Percentiles rank a stretch among this genome's conserved stretches.
phyloP scores from a whole-genome alignment of 495 filamentous ascomycete species.

The Lineolata rhizophorae region DNA sequence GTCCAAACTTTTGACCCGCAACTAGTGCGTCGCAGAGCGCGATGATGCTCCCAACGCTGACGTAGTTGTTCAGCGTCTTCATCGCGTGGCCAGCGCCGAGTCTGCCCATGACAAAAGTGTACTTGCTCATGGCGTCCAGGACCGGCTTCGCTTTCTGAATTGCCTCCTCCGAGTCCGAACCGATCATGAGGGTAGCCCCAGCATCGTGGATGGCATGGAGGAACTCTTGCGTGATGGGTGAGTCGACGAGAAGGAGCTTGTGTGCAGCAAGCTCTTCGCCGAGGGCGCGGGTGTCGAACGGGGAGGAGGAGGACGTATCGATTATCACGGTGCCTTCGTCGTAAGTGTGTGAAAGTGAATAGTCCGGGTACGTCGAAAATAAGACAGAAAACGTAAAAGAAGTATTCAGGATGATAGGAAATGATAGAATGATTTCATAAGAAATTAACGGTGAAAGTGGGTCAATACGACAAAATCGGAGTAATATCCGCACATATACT shows the following conservation, averaged over 20 bases:
- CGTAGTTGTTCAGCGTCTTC: conserved; percentile 18
- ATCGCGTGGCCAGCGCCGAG: conserved; percentile 14
- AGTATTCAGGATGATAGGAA: no score
- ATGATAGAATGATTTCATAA: no score
- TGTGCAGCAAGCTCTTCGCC: conserved; percentile 11
- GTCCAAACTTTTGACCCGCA: conserved; percentile 13
- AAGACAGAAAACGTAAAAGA: background rate
- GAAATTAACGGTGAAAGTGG: no score
- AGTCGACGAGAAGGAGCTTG: conserved; percentile 12
- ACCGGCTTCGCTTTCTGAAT: conserved; percentile 12
- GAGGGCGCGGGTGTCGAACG: conserved; percentile 11
- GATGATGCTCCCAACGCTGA: conserved; percentile 11
- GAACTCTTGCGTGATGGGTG: conserved; percentile 13
- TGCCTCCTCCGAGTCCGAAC: conserved; percentile 3
- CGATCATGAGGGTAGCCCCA: conserved; percentile 12
- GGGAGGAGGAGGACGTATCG: conserved; percentile 13
- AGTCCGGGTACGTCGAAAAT: background rate
- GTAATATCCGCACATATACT: no score
- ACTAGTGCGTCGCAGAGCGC: conserved; percentile 13
- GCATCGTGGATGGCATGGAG: conserved; percentile 13
- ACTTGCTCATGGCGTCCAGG: conserved; percentile 9
- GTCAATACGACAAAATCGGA: no score
- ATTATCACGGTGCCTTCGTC: conserved; percentile 13
- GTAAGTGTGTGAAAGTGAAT: background rate
- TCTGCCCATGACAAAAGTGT: conserved; percentile 10